Percentiles rank a stretch among this genome's conserved stretches.
phyloP scores from a whole-genome alignment of 2,329 filamentous ascomycete genomes.

The Penicillium thymicola region DNA sequence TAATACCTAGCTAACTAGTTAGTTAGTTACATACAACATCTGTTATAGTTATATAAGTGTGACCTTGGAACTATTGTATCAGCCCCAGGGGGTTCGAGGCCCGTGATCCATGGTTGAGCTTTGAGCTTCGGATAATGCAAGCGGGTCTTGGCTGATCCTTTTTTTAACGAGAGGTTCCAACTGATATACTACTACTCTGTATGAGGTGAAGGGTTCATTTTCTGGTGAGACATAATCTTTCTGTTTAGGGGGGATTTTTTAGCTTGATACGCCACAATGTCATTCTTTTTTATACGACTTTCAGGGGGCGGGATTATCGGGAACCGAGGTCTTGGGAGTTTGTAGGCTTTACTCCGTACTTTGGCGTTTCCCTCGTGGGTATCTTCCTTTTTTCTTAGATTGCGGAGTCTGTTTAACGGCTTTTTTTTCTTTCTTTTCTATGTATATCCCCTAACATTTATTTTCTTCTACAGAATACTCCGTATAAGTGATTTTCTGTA shows the following conservation, averaged over 20 bases:
- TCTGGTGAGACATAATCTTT: neutral
- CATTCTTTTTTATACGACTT: constrained; percentile 5
- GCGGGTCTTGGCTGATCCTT: neutral
- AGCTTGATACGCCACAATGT: constrained; percentile 4
- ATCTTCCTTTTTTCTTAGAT: neutral
- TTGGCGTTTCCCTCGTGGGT: neutral
- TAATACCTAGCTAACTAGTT: neutral
- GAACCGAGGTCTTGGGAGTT: neutral
- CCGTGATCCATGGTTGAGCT: neutral
- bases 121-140: neutral
- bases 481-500: neutral
- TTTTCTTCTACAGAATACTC: neutral
- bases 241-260: no score
- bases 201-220: neutral
- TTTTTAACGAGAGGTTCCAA: neutral
- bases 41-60: no score
- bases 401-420: neutral
- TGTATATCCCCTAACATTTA: neutral
- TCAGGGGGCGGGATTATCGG: constrained; percentile 1
- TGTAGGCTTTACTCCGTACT: neutral
- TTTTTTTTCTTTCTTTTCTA: neutral
- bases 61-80: neutral
- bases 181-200: no score
- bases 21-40: no score
- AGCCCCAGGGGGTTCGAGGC: neutral